These are phyloP conservation scores for Melastoma candidum DNA, from an alignment of 441 rosid species.

Conservation along the genomic window DNA sequence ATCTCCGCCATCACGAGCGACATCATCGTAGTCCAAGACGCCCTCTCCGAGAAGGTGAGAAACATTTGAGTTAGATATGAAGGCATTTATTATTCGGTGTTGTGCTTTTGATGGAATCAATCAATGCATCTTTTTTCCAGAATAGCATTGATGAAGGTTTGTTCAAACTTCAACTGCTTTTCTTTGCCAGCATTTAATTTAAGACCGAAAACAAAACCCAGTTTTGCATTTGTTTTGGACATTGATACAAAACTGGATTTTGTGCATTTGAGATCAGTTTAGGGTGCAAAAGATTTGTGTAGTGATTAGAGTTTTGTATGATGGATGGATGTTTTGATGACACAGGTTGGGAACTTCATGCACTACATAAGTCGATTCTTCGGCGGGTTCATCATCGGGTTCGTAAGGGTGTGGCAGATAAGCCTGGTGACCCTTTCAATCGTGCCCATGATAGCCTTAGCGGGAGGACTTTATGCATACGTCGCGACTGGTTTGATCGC, in stretches of 20 bases:
- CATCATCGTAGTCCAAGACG: conserved; percentile 81
- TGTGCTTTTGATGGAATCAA: too few species aligned
- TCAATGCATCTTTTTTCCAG: too few species aligned
- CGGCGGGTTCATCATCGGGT: conserved; percentile 78
- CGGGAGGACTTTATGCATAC: conserved; percentile 89
- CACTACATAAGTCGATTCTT: conserved; percentile 87
- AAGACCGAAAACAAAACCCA: too few species aligned
- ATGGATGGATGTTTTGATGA: conserved; percentile 2
- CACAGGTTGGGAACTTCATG: conserved; percentile 89
- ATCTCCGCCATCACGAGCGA: conserved; percentile 84
- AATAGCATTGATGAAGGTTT: too few species aligned
- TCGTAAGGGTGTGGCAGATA: conserved; percentile 84
- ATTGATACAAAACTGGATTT: too few species aligned
- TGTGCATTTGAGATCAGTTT: too few species aligned
- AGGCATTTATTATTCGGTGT: background rate
- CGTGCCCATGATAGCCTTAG: conserved; percentile 85
- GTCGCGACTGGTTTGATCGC: conserved; percentile 79
- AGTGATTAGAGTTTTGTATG: background rate
- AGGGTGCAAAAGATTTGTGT: too few species aligned
- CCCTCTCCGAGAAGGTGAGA: conserved; percentile 85
- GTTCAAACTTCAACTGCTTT: too few species aligned
- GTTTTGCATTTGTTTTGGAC: too few species aligned
- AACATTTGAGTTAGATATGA: background rate
- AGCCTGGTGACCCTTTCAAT: conserved; percentile 88
- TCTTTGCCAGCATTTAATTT: too few species aligned